Percentiles rank a stretch among this genome's conserved stretches.
phyloP scores from a whole-genome alignment of 768 basidiomycete genomes.

The Leucosporidium creatinivorum region DNA sequence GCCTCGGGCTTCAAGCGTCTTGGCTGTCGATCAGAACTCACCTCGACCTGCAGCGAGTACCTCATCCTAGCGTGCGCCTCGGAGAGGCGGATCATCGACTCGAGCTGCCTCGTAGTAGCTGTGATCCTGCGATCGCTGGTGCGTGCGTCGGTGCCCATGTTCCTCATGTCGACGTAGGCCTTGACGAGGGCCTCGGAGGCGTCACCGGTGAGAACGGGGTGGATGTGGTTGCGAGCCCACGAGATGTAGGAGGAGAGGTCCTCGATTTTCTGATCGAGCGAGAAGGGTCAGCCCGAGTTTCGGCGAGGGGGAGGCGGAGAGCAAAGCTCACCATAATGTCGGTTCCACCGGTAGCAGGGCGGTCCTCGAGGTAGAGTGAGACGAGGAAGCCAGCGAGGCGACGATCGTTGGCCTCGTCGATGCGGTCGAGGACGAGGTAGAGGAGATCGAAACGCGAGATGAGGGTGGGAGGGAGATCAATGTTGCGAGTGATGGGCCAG shows the following conservation, averaged over 20 bases:
- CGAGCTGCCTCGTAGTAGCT: slow-evolving; percentile 93
- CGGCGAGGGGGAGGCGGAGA: neutral
- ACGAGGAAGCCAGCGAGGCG: slow-evolving; percentile 87
- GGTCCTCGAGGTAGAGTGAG: slow-evolving; percentile 85
- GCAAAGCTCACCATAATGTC: slow-evolving; percentile 66
- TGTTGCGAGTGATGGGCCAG: slow-evolving; percentile 86
- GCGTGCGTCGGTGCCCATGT: slow-evolving; percentile 79
- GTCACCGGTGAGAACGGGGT: slow-evolving; percentile 76
- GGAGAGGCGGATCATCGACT: slow-evolving; percentile 82
- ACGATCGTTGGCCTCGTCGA: slow-evolving; percentile 80
- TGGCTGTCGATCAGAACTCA: neutral
- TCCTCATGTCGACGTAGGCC: slow-evolving; percentile 89
- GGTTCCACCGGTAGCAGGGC: slow-evolving; percentile 55
- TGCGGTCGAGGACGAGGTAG: slow-evolving; percentile 89
- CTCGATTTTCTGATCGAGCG: slow-evolving; percentile 62
- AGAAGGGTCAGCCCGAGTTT: neutral
- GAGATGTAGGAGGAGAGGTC: slow-evolving; percentile 91
- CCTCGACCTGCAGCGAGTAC: slow-evolving; percentile 75
- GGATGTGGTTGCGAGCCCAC: slow-evolving; percentile 75
- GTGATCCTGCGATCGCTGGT: slow-evolving; percentile 89
- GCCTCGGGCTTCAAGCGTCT: neutral
- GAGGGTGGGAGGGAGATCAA: slow-evolving; percentile 92
- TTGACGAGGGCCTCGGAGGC: slow-evolving; percentile 76
- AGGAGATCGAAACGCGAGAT: slow-evolving; percentile 96
- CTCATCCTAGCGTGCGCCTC: slow-evolving; percentile 98